Evolutionary conservation across 805 yeast species (phyloP), one percentile per base, ranked within the genome.

Genomic region (Saccharomycopsis sp.): DNA sequence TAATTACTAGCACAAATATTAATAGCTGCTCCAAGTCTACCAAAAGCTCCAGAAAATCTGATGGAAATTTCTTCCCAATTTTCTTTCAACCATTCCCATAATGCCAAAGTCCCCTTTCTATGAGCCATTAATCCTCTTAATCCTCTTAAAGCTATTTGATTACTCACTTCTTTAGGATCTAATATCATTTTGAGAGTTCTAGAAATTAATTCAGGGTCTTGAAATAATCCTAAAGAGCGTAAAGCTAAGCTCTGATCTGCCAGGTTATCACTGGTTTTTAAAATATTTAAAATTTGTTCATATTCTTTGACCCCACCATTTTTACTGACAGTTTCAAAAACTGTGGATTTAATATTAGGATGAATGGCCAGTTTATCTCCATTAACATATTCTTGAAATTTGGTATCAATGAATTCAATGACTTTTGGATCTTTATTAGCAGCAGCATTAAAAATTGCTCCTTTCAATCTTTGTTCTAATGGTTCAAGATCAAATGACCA

Each of bases 1-100:
- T 75, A 78, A 1, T 79, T 74, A 18, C 75, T 60, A 30, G 84
- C 70, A 36, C 78, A 62, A 26, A 81, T 48, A 26, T 68, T 66
- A 29, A 89, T 81, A 44, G 89, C 76, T 14, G 79, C 67, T 15
- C 89, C 81, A 51, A 89, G 67, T 84, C 86, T 75, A 19, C 86
- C 69, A 48, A 80, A 69, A 12, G 85, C 80, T 13, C 94, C 84
- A 37, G 96, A 95, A 55, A 86, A 70, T 53, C 70, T 64, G 57
- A 74, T 69, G 51, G 62, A 62, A 45, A 89, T 55, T 34, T 64
- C 69, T 42, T 75, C 86, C 89, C 94, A 89, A 60, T 88, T 78
- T 10, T 45, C 52, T 52, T 70, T 69, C 51, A 75, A 54, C 95
- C 95, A 89, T 14, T 53, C 41, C 85, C 88, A 88, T 49, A 79